Percentiles rank a stretch among this genome's conserved stretches.
phyloP scores from a whole-genome alignment of 768 basidiomycete species.

The Hericium alpestre region DNA sequence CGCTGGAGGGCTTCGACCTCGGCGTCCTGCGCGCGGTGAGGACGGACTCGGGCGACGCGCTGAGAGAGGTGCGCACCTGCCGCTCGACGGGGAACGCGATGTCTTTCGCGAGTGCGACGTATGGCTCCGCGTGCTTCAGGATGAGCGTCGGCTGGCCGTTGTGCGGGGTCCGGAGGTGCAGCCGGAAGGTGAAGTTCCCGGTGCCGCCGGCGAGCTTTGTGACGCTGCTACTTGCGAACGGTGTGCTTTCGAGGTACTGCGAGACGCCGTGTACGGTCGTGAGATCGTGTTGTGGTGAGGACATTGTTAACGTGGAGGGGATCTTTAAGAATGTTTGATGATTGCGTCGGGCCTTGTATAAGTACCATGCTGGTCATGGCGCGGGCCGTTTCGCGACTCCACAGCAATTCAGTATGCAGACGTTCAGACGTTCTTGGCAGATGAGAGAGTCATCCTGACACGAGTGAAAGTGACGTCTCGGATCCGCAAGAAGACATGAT shows the following conservation, averaged over 20 bases:
- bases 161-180: constrained; percentile 31
- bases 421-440: too few relatives aligned
- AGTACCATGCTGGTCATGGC: too few relatives aligned
- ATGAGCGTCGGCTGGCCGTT: constrained; percentile 37
- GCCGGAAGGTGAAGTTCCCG: constrained; percentile 48
- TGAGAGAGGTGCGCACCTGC: constrained; percentile 32
- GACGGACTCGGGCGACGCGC: too few relatives aligned
- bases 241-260: constrained; percentile 35
- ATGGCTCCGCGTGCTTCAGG: constrained; percentile 45
- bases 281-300: constrained; percentile 14
- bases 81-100: constrained; percentile 33
- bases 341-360: too few relatives aligned
- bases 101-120: constrained; percentile 8
- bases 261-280: constrained; percentile 22
- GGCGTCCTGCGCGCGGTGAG: constrained; percentile 19
- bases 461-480: too few relatives aligned
- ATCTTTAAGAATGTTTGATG: too few relatives aligned
- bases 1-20: constrained; percentile 41
- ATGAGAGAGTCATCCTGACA: too few relatives aligned
- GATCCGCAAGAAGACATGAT: too few relatives aligned
- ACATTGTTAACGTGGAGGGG: too few relatives aligned
- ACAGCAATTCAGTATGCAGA: too few relatives aligned
- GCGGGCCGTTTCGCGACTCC: too few relatives aligned
- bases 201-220: constrained; percentile 38
- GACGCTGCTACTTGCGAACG: constrained; percentile 34